Percentiles rank a stretch among this genome's conserved stretches.
Conservation (phyloP, 495 filamentous ascomycete species). For the Daldinia concentrica region DNA sequence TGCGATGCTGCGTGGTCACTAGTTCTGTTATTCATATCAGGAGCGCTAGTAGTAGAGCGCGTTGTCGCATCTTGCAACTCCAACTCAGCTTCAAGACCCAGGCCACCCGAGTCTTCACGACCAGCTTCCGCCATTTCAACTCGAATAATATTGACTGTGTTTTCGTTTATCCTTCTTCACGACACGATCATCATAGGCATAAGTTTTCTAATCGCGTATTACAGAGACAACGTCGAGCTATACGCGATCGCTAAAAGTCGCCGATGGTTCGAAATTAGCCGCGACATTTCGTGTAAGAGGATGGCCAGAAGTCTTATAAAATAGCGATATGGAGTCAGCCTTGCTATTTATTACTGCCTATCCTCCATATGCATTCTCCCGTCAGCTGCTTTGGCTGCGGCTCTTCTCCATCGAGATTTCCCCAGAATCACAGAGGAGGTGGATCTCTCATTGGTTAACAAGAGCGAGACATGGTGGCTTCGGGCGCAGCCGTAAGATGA, state of each 20-base stretch:
- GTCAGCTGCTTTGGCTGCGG: constrained; percentile 35
- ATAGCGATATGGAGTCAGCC: neutral
- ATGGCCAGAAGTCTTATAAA: constrained; percentile 2
- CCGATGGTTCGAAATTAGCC: neutral
- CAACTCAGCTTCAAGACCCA: constrained; percentile 24
- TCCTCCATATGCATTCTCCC: constrained; percentile 8
- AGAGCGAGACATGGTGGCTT: constrained; percentile 23
- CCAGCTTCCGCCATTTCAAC: constrained; percentile 11
- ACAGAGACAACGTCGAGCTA: constrained; percentile 1
- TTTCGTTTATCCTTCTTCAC: neutral
- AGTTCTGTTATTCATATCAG: constrained; percentile 3
- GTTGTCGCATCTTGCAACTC: constrained; percentile 24
- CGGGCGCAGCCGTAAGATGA: constrained; percentile 37
- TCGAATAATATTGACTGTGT: neutral
- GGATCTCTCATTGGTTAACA: constrained; percentile 21
- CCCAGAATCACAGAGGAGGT: constrained; percentile 11
- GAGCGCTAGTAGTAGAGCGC: constrained; percentile 7
- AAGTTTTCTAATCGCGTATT: neutral
- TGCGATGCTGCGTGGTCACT: constrained; percentile 7
- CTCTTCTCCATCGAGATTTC: constrained; percentile 39
- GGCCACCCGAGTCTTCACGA: constrained; percentile 17
- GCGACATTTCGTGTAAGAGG: neutral
- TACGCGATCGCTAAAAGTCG: neutral
- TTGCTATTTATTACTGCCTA: constrained; percentile 17
- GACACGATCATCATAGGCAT: constrained; percentile 20